A percentile compares a stretch with the other conserved stretches of the same genome.
phyloP scores from a whole-genome alignment of 2,329 filamentous ascomycete genomes.

The Biscogniauxia sp. region DNA sequence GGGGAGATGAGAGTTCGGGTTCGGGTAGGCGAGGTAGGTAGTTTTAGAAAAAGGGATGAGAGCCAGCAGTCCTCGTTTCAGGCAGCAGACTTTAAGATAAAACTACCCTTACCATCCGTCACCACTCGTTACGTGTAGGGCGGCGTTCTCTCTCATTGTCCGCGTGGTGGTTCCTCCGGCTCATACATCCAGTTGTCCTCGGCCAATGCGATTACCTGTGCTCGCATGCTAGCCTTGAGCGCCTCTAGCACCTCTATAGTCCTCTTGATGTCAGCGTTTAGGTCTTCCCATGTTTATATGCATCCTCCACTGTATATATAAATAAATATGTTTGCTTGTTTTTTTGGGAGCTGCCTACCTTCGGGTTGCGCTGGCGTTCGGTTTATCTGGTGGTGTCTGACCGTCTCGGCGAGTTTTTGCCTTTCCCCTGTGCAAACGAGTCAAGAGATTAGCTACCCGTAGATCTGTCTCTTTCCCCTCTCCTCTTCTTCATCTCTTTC shows the following conservation, averaged over 20 bases:
- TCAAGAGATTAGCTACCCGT: too few relatives aligned
- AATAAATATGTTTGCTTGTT: too few relatives aligned
- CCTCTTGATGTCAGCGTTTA: constrained; percentile 15
- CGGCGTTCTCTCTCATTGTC: constrained; percentile 28
- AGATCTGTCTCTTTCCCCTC: background rate
- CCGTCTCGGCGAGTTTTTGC: constrained; percentile 58
- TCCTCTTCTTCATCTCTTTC: background rate
- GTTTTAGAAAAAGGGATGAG: constrained; percentile 4
- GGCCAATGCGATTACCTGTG: constrained; percentile 69
- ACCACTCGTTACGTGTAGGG: constrained; percentile 3
- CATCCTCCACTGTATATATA: too few relatives aligned
- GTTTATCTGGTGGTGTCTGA: constrained; percentile 59
- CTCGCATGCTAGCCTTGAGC: constrained; percentile 66
- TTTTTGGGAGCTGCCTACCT: constrained; percentile 44
- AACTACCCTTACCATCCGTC: background rate
- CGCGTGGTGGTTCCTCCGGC: constrained; percentile 54
- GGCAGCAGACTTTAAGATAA: constrained; percentile 4
- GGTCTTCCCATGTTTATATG: background rate
- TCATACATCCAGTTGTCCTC: constrained; percentile 95
- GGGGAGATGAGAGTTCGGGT: constrained; percentile 2
- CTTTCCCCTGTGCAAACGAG: constrained; percentile 48
- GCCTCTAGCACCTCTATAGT: constrained; percentile 62
- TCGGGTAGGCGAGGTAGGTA: constrained; percentile 13
- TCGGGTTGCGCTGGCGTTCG: constrained; percentile 61
- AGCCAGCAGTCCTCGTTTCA: constrained; percentile 1